Percentiles rank a stretch among this genome's conserved stretches.
These are phyloP conservation scores for Penicillium dipodomyicola DNA, from an alignment of 495 filamentous ascomycete species.

Conservation along the genomic window DNA sequence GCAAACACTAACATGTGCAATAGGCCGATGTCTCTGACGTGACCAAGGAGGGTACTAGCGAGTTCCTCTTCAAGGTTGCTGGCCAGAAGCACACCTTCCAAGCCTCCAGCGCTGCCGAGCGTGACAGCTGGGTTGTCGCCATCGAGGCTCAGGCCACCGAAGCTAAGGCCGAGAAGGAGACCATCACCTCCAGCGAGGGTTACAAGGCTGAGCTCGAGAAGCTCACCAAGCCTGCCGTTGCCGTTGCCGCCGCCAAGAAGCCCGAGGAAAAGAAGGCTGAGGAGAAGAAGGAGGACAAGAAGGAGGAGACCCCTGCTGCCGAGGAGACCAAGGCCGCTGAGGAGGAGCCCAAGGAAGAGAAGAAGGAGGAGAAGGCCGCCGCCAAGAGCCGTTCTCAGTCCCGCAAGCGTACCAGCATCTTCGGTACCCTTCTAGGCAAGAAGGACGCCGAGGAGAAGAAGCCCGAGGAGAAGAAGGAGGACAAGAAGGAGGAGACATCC, in stretches of 20 bases:
- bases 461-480: constrained; percentile 50
- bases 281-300: constrained; percentile 54
- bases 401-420: constrained; percentile 82
- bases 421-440: constrained; percentile 72
- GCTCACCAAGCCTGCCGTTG: constrained; percentile 50
- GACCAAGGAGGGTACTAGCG: constrained; percentile 64
- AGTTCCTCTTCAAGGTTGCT: constrained; percentile 80
- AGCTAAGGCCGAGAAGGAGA: constrained; percentile 70
- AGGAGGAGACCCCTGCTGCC: constrained; percentile 49
- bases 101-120: constrained; percentile 67
- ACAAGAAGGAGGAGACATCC: constrained; percentile 53
- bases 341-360: constrained; percentile 44
- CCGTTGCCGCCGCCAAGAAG: constrained; percentile 48
- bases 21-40: constrained; percentile 84
- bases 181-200: constrained; percentile 65
- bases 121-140: constrained; percentile 84
- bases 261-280: constrained; percentile 53
- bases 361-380: constrained; percentile 46
- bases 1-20: constrained; percentile 18
- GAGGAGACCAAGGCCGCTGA: constrained; percentile 37
- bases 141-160: constrained; percentile 73
- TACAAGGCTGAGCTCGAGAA: constrained; percentile 78
- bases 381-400: constrained; percentile 74
- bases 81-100: constrained; percentile 91
- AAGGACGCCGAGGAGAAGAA: constrained; percentile 62